Evolutionary conservation across 768 basidiomycete species (phyloP).

Genomic region (Rhodotorula kratochvilovae): DNA sequence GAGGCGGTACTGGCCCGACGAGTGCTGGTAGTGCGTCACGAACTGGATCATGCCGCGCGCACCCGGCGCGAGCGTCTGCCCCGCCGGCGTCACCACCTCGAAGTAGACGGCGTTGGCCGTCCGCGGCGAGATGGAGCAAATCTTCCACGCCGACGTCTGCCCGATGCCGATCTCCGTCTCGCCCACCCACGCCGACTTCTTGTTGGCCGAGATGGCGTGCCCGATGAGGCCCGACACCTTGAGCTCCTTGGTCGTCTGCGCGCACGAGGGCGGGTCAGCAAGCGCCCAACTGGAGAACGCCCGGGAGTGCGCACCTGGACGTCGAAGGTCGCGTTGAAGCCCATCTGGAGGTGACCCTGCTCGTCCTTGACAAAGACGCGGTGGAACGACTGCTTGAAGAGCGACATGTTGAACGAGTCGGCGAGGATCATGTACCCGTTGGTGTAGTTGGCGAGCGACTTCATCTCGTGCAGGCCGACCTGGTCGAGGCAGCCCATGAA

Average conservation of each 20-base stretch:
- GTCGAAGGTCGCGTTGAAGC: constrained; percentile 98
- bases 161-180: constrained; percentile 99
- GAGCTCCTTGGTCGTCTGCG: constrained; percentile 92
- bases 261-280: not conserved
- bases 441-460: constrained; percentile 86
- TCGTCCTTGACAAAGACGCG: constrained; percentile 88
- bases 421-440: constrained; percentile 94
- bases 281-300: too few relatives aligned
- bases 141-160: constrained; percentile 96
- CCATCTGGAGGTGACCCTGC: constrained; percentile 88
- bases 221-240: constrained; percentile 97
- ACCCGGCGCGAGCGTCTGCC: constrained; percentile 80
- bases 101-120: constrained; percentile 92
- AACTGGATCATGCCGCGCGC: constrained; percentile 90
- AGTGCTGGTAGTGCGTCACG: constrained; percentile 96
- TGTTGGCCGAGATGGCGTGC: constrained; percentile 93
- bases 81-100: constrained; percentile 95
- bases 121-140: constrained; percentile 80
- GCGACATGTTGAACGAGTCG: constrained; percentile 93
- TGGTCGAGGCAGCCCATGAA: constrained; percentile 98
- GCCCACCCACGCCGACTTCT: constrained; percentile 92
- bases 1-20: constrained; percentile 87
- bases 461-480: constrained; percentile 97
- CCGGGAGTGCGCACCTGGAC: constrained; percentile 50
- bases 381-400: constrained; percentile 98